phyloP scores from a whole-genome alignment of 148 eudicot species.

The Rhododendron kiyosumense region DNA sequence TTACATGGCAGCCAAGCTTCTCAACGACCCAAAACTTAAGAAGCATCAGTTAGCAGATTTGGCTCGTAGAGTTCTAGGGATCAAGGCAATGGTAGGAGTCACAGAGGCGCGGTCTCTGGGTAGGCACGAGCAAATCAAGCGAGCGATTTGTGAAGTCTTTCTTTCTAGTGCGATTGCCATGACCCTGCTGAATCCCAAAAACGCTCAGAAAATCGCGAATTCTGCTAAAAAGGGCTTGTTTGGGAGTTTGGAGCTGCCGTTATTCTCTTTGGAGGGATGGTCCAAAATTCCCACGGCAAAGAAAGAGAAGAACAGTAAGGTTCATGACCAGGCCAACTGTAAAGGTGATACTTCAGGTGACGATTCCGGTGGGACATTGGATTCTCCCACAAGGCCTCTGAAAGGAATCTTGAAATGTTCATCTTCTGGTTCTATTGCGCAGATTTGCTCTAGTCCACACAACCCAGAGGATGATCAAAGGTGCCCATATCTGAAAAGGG shows the following conservation, averaged over 20 bases:
- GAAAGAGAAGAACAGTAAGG: neutral
- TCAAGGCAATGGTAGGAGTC: slow-evolving; percentile 33
- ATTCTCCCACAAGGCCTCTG: slow-evolving; percentile 21
- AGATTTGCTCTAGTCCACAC: slow-evolving; percentile 1
- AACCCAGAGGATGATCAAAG: slow-evolving; percentile 16
- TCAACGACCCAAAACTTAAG: slow-evolving; percentile 23
- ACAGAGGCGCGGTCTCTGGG: slow-evolving; percentile 25
- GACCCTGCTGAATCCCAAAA: slow-evolving; percentile 15
- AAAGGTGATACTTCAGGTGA: neutral
- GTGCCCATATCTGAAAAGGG: neutral
- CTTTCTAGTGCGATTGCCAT: slow-evolving; percentile 25
- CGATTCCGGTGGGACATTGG: neutral
- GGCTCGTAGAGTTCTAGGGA: slow-evolving; percentile 30
- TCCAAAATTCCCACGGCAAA: slow-evolving; percentile 12
- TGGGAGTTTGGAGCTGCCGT: slow-evolving; percentile 21
- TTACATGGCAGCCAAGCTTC: slow-evolving; percentile 27
- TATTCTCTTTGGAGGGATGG: slow-evolving; percentile 22
- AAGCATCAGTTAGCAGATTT: slow-evolving; percentile 24
- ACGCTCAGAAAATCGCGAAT: neutral
- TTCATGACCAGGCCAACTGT: neutral
- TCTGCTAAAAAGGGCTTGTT: slow-evolving; percentile 13
- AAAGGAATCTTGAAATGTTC: slow-evolving; percentile 41
- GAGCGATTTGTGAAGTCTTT: slow-evolving; percentile 36
- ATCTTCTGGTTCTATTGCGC: slow-evolving; percentile 9
- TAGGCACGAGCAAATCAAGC: slow-evolving; percentile 29